phyloP scores from a whole-genome alignment of 768 basidiomycete species.

The Tricholoma sp. region DNA sequence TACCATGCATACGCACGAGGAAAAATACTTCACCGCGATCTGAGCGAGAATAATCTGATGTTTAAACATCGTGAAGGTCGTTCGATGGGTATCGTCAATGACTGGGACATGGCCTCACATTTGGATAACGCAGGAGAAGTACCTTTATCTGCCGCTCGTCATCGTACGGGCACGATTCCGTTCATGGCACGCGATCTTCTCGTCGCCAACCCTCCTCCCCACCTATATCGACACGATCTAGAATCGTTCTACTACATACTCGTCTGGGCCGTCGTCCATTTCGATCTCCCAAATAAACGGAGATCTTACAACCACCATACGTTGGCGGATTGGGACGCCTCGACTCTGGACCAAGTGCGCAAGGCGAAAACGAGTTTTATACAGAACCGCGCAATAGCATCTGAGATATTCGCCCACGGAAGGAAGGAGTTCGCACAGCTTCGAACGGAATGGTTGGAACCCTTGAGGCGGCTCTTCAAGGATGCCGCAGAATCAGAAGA shows the following conservation, averaged over 20 bases:
- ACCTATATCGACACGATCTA: conserved; percentile 22
- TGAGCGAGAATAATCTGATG: conserved; percentile 30
- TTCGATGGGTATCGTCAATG: conserved; percentile 20
- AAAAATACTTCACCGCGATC: conserved; percentile 24
- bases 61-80: conserved; percentile 7
- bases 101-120: conserved; percentile 21
- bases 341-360: not conserved
- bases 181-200: conserved; percentile 27
- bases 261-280: conserved; percentile 18
- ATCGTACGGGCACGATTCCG: conserved; percentile 22
- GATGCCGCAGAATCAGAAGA: not conserved
- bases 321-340: not conserved
- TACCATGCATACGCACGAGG: conserved; percentile 11
- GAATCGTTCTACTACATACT: conserved; percentile 24
- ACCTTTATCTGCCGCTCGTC: not conserved
- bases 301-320: not conserved
- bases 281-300: conserved; percentile 11
- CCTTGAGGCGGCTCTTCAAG: no score
- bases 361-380: not conserved
- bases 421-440: not conserved
- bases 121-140: conserved; percentile 4
- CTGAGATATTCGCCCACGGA: no score
- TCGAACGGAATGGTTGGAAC: not conserved
- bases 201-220: conserved; percentile 7
- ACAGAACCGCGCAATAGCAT: no score